A percentile compares a stretch with the other conserved stretches of the same genome.
Conservation (phyloP, 225 moss, liverwort and hornwort species). For the Takakia lepidozioides region DNA sequence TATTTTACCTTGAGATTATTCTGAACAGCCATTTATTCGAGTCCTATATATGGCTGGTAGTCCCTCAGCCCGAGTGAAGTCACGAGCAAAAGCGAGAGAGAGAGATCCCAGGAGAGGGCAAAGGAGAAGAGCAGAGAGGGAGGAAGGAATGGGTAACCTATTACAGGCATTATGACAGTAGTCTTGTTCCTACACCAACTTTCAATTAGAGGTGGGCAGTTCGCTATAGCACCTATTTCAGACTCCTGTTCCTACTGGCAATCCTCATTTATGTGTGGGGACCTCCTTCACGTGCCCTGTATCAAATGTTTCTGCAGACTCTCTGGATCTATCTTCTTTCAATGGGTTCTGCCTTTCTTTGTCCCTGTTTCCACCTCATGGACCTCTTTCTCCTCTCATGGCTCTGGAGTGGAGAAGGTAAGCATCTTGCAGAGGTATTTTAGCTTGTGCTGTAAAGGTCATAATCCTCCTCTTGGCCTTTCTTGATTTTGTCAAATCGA, state of each 20-base stretch:
- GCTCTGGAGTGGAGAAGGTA: too few species aligned
- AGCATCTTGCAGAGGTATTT: too few species aligned
- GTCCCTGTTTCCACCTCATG: conserved; percentile 14
- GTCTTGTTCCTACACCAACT: conserved; percentile 17
- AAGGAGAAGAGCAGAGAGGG: conserved; percentile 58
- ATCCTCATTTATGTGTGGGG: conserved; percentile 13
- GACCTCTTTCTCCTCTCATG: conserved; percentile 23
- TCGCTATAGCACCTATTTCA: conserved; percentile 62
- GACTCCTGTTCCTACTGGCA: conserved; percentile 24
- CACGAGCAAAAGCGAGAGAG: conserved; percentile 74
- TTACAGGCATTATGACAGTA: conserved; percentile 22
- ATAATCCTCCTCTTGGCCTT: too few species aligned
- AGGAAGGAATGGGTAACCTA: conserved; percentile 12
- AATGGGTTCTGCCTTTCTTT: conserved; percentile 11
- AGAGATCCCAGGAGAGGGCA: conserved; percentile 71
- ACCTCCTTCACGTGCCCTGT: conserved; percentile 21
- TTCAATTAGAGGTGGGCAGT: conserved; percentile 46
- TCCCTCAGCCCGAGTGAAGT: conserved; percentile 51
- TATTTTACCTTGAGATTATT: too few species aligned
- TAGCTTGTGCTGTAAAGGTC: too few species aligned
- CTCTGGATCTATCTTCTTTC: conserved; percentile 15
- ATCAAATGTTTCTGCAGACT: conserved; percentile 21
- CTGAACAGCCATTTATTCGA: too few species aligned
- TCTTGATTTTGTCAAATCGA: too few species aligned
- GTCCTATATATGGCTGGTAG: conserved; percentile 33